These are phyloP conservation scores for Backusella liffmaniae DNA, from an alignment of 192 early-diverging fungal species.

Conservation along the genomic window DNA sequence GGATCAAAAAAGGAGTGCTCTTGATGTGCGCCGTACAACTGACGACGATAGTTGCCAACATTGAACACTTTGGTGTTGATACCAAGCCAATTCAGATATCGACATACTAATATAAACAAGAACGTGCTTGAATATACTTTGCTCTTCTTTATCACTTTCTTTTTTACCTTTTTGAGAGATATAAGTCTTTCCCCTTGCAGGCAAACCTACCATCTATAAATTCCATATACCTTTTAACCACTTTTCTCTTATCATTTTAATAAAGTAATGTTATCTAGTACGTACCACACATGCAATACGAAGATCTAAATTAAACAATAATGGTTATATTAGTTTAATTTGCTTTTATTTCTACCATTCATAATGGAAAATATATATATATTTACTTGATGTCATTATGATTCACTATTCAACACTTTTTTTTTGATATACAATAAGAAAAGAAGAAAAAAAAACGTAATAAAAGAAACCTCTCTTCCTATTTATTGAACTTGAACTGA, in stretches of 20 bases:
- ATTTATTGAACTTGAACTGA: background rate
- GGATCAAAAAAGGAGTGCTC: conserved; percentile 93
- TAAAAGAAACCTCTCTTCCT: background rate
- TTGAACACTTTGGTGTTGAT: conserved; percentile 95
- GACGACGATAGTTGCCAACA: conserved; percentile 95
- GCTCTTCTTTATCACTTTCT: background rate
- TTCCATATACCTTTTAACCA: background rate
- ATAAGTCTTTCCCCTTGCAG: conserved; percentile 96
- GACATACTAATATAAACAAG: conserved; percentile 58
- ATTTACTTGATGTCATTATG: conserved; percentile 3
- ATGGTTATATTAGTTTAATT: background rate
- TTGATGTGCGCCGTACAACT: conserved; percentile 78
- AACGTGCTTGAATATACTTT: background rate
- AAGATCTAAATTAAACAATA: conserved; percentile 17
- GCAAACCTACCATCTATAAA: conserved; percentile 83
- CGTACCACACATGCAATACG: conserved; percentile 36
- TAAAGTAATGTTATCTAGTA: background rate
- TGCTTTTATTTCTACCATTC: background rate
- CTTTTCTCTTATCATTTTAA: background rate
- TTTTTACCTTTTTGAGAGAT: conserved; percentile 83
- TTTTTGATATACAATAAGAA: background rate
- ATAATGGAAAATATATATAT: background rate
- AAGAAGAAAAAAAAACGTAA: background rate
- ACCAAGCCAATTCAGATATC: conserved; percentile 95
- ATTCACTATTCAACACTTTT: background rate